Base-by-base conservation (phyloP, 2,329 filamentous ascomycete genomes). In the Ambrosiella xylebori region DNA sequence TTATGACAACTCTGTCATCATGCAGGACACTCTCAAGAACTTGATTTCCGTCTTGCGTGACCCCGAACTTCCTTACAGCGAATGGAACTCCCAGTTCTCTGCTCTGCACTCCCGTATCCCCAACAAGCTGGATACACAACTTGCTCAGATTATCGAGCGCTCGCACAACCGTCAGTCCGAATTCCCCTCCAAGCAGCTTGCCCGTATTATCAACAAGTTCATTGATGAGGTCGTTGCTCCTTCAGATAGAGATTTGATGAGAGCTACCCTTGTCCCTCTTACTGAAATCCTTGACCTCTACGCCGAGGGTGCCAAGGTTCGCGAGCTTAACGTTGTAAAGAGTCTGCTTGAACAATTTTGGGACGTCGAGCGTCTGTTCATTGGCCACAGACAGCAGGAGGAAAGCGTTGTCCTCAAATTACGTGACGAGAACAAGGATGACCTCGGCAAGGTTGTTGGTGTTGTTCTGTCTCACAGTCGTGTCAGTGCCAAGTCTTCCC, bases 51-150 rank as follows among this genome's bases (percentile, higher is more conserved):
- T 98, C 9, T 80, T 98, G 19, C 84, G 91, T 47, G 81, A 95
- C 66, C 82, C 86, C 1, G 90, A 96, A 66, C 79, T 98, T 62
- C 93, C 93, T 1, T 98, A 93, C 68, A 89, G 91, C 69, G 89
- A 98, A 71, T 98, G 91, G 88, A 89, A 86, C 62, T 86, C 91
- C 5, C 89, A 97, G 68, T 93, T 95, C 64, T 95, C 93, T 54
- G 93, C 93, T 19, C 80, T 98, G n/a, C 91, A 97, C 71, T 87
- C 90, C 6, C 86, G 93, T 65, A 98, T 97, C 86, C 93, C 93
- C 0, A 85, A 91, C 68, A 96, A 91, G 73, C 82, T 98, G 37
- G 90, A 96, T 65, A 71, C 81, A 19, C 82, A 81, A 63, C 84
- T 98, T 63, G 82, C 84, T 11, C 86, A 93, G 65, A 84, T 94